phyloP scores from a whole-genome alignment of 768 basidiomycete genomes.

The Tricholoma terreum region DNA sequence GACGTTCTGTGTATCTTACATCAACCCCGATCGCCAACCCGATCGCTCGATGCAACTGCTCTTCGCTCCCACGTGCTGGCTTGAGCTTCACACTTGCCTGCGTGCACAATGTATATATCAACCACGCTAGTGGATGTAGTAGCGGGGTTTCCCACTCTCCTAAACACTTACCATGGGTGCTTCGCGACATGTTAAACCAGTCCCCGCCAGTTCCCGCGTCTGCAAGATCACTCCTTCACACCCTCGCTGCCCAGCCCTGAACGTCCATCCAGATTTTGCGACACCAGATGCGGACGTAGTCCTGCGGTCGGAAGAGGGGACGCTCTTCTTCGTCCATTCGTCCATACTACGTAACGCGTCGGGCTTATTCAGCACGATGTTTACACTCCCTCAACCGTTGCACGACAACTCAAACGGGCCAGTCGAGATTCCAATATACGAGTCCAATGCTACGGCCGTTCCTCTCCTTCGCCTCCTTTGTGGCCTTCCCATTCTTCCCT shows the following conservation, averaged over 20 bases:
- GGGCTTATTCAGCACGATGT: constrained; percentile 60
- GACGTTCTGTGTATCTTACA: background rate
- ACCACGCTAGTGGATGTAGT: constrained; percentile 9
- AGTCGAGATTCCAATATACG: constrained; percentile 35
- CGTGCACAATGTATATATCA: constrained; percentile 16
- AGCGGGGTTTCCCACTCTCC: constrained; percentile 6
- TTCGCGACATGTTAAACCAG: constrained; percentile 12
- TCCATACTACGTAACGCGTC: constrained; percentile 57
- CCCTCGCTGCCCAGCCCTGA: constrained; percentile 4
- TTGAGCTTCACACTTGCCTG: constrained; percentile 16
- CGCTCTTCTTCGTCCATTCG: constrained; percentile 53
- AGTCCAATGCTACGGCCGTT: constrained; percentile 46
- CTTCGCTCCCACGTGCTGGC: constrained; percentile 22
- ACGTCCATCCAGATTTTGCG: constrained; percentile 32
- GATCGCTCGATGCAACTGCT: background rate
- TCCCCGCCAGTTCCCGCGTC: background rate
- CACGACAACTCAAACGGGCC: constrained; percentile 11
- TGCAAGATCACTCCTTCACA: background rate
- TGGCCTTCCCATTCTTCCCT: constrained; percentile 47
- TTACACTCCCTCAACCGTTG: constrained; percentile 50
- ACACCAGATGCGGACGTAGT: constrained; percentile 33
- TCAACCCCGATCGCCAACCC: background rate
- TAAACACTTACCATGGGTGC: constrained; percentile 17
- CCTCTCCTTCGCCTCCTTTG: constrained; percentile 55
- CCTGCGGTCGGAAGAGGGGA: constrained; percentile 43